Percentiles rank a stretch among this genome's conserved stretches.
Conservation (phyloP, 192 early-diverging fungal species). For the Mortierella hygrophila region DNA sequence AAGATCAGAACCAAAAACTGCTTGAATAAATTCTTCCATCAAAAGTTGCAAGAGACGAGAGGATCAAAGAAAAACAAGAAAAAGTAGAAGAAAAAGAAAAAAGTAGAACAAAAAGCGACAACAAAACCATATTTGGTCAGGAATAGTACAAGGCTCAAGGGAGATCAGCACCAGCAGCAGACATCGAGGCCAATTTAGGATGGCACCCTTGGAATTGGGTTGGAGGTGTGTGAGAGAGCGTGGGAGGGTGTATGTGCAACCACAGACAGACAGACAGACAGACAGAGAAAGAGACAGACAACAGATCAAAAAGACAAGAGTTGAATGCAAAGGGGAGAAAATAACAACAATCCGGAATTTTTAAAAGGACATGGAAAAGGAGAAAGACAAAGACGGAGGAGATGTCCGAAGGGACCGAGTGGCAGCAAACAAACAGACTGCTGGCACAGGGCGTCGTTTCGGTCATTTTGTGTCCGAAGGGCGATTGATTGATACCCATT, state of each 20-base stretch:
- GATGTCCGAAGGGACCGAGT: no score
- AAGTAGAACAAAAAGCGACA: background rate
- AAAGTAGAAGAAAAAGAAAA: conserved; percentile 1
- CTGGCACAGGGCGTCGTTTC: no score
- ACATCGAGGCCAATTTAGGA: conserved; percentile 13
- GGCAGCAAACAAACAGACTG: no score
- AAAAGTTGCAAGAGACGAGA: background rate
- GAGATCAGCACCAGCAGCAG: background rate
- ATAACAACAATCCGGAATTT: no score
- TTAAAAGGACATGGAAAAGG: no score
- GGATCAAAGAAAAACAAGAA: no score
- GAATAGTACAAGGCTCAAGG: background rate
- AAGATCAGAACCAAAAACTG: background rate
- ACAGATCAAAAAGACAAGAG: background rate
- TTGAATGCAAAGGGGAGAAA: no score
- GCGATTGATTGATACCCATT: no score
- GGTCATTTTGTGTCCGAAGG: no score
- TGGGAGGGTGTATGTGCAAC: background rate
- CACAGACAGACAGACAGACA: background rate
- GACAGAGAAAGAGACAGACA: no score
- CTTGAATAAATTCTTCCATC: background rate
- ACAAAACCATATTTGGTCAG: background rate
- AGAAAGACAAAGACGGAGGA: no score
- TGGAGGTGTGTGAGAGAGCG: background rate
- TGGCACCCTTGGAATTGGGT: background rate